Percentiles rank a stretch among this genome's conserved stretches.
phyloP scores from a whole-genome alignment of 2,329 filamentous ascomycete species.

The Diplodia seriata region DNA sequence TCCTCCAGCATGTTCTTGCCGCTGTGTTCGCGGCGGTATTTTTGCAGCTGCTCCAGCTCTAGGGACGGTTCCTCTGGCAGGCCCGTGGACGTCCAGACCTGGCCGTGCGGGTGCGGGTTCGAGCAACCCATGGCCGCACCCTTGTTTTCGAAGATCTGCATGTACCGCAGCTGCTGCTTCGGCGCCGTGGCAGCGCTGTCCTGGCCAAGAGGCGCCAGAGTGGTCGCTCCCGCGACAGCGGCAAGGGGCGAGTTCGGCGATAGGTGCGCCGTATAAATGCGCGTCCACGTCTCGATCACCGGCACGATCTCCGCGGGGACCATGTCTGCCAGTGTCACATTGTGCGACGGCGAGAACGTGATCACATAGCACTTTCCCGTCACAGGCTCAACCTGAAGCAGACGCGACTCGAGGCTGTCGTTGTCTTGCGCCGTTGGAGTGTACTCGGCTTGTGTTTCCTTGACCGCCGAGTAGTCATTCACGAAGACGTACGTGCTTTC shows the following conservation, averaged over 20 bases:
- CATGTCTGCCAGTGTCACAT: conserved; percentile 93
- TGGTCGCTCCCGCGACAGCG: conserved; percentile 53
- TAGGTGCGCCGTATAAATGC: conserved; percentile 83
- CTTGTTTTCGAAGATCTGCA: conserved; percentile 99
- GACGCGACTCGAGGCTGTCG: conserved; percentile 68
- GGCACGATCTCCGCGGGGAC: conserved; percentile 76
- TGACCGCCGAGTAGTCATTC: conserved; percentile 97
- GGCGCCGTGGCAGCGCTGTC: conserved; percentile 57
- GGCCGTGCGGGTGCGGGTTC: conserved; percentile 96
- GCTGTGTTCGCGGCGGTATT: conserved; percentile 75
- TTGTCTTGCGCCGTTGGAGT: conserved; percentile 56
- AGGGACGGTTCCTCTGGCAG: conserved; percentile 86
- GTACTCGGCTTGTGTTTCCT: conserved; percentile 89
- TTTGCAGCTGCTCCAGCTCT: conserved; percentile 78
- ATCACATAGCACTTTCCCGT: conserved; percentile 97
- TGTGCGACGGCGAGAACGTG: conserved; percentile 89
- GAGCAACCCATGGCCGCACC: conserved; percentile 98
- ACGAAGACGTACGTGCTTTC: conserved; percentile 90
- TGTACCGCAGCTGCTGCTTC: conserved; percentile 84
- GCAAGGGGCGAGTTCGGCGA: conserved; percentile 72
- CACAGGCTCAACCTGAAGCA: conserved; percentile 83
- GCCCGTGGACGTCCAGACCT: conserved; percentile 92
- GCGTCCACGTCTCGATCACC: conserved; percentile 88
- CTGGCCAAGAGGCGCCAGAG: conserved; percentile 56
- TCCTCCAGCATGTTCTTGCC: conserved; percentile 82